Percentiles rank a stretch among this genome's conserved stretches.
phyloP scores from a whole-genome alignment of 805 yeast genomes.

The Teunomyces atbi region DNA sequence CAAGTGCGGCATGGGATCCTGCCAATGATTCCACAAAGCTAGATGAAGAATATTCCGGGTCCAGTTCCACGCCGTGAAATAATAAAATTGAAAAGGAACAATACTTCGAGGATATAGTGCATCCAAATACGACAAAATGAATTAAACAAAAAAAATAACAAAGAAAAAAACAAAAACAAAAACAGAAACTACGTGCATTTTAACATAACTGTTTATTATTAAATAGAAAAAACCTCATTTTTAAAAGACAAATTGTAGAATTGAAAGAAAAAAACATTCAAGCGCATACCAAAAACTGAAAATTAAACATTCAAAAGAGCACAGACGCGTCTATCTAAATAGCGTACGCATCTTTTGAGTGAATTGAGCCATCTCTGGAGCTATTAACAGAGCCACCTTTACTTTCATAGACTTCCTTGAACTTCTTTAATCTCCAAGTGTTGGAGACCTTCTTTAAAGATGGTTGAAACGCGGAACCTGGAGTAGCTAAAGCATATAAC shows the following conservation, averaged over 20 bases:
- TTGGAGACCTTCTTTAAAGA: constrained; percentile 29
- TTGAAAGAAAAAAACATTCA: not conserved
- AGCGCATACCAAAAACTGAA: not conserved
- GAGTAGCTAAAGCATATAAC: constrained; percentile 32
- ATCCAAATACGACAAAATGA: too few relatives aligned
- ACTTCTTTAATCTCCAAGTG: constrained; percentile 39
- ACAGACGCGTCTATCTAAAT: not conserved
- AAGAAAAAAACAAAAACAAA: not conserved
- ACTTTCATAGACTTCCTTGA: constrained; percentile 28
- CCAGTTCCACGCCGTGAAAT: constrained; percentile 10
- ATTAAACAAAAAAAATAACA: not conserved
- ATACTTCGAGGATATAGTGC: too few relatives aligned
- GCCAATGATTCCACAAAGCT: constrained; percentile 25
- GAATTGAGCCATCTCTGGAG: constrained; percentile 11
- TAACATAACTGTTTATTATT: not conserved
- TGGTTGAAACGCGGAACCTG: constrained; percentile 40
- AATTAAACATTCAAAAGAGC: not conserved
- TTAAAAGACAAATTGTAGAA: not conserved
- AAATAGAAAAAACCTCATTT: constrained; percentile 3
- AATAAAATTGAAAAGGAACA: too few relatives aligned
- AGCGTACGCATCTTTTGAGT: constrained; percentile 5
- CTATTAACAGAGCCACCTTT: constrained; percentile 22
- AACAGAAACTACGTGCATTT: not conserved
- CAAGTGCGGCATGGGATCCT: constrained; percentile 48
- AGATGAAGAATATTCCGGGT: constrained; percentile 25